A percentile compares a stretch with the other conserved stretches of the same genome.
Evolutionary conservation across 2,329 filamentous ascomycete genomes (phyloP).

Genomic region (Penicillium sp.): DNA sequence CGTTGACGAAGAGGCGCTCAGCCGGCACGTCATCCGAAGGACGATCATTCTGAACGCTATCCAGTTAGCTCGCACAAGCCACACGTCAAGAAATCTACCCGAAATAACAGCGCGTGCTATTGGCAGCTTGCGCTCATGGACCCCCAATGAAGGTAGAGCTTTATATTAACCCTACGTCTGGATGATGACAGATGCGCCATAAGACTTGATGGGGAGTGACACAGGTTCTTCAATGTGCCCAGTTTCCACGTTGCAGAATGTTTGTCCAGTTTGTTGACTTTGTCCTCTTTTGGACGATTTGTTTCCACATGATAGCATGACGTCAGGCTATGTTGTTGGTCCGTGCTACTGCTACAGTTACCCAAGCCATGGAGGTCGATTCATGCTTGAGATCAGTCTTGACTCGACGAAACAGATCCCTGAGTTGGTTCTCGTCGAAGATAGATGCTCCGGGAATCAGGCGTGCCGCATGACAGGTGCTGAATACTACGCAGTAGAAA

Average conservation of each 20-base stretch:
- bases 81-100: neutral
- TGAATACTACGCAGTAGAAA: no score
- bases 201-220: neutral
- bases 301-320: neutral
- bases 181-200: slow-evolving; percentile 1
- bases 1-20: slow-evolving; percentile 13
- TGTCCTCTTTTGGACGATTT: no score
- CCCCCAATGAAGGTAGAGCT: neutral
- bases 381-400: no score
- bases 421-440: no score
- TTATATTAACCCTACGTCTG: slow-evolving; percentile 2
- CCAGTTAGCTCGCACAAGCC: neutral
- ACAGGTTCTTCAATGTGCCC: neutral
- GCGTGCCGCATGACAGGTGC: no score
- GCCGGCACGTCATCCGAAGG: slow-evolving; percentile 20
- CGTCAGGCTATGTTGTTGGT: neutral
- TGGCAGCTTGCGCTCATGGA: neutral
- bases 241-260: neutral
- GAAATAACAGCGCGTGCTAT: neutral
- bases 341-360: neutral
- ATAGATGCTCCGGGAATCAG: no score
- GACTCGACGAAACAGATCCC: no score
- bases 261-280: no score
- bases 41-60: slow-evolving; percentile 12
- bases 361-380: neutral